Percentiles rank a stretch among this genome's conserved stretches.
Evolutionary conservation across 805 yeast species (phyloP).

Genomic region (Candida ovalis): DNA sequence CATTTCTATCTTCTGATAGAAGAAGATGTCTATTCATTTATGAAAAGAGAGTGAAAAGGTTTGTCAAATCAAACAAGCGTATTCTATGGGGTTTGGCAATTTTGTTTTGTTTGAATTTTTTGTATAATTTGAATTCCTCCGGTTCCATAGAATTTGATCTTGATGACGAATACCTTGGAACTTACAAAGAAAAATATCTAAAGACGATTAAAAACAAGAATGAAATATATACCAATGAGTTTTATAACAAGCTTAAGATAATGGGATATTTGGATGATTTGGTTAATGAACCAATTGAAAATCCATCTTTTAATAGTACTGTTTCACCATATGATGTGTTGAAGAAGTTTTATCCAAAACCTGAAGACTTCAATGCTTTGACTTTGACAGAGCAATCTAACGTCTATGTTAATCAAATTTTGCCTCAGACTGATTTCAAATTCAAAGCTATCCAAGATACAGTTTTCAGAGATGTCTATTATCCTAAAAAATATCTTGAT

Average conservation of each 20-base stretch:
- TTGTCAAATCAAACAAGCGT: conserved; percentile 15
- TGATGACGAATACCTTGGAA: conserved; percentile 27
- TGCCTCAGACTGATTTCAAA: conserved; percentile 21
- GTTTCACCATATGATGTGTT: conserved; percentile 21
- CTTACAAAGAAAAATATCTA: conserved; percentile 28
- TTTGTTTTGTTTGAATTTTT: conserved; percentile 11
- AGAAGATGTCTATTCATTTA: conserved; percentile 12
- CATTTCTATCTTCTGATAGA: conserved; percentile 6
- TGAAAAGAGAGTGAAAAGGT: conserved; percentile 14
- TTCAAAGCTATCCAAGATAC: conserved; percentile 28
- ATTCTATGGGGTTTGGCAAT: conserved; percentile 10
- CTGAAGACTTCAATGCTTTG: conserved; percentile 12
- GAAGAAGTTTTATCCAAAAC: conserved; percentile 14
- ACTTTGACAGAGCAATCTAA: conserved; percentile 14
- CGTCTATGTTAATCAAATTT: conserved; percentile 15
- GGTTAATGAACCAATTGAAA: conserved; percentile 28
- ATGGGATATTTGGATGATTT: conserved; percentile 29
- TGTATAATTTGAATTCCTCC: conserved; percentile 7
- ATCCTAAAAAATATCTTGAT: conserved; percentile 24
- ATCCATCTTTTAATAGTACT: conserved; percentile 17
- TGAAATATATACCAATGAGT: conserved; percentile 25
- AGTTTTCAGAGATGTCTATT: conserved; percentile 29
- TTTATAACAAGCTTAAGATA: conserved; percentile 24
- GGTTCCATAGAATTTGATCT: conserved; percentile 14
- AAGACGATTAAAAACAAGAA: conserved; percentile 18